A percentile compares a stretch with the other conserved stretches of the same genome.
phyloP scores from a whole-genome alignment of 495 filamentous ascomycete genomes.

The Daldinia vernicosa region DNA sequence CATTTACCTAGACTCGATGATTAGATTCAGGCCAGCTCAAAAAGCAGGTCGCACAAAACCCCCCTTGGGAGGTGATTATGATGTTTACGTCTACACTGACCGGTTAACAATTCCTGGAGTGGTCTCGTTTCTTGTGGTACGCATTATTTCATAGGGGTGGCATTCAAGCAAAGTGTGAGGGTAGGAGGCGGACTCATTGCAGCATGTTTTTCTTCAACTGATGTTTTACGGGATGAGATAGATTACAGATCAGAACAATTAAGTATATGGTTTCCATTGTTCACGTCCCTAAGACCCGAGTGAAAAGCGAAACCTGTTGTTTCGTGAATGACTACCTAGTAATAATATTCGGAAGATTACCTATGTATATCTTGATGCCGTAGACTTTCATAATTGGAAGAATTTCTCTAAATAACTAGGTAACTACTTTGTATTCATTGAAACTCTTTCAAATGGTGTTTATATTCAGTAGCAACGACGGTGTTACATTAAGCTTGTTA shows the following conservation, averaged over 20 bases:
- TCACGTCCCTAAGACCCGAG: background rate
- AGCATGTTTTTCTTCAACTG: conserved; percentile 31
- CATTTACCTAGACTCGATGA: conserved; percentile 51
- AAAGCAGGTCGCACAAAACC: conserved; percentile 34
- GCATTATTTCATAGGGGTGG: conserved; percentile 44
- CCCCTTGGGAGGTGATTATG: conserved; percentile 45
- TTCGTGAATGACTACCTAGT: background rate
- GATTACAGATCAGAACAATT: conserved; percentile 39
- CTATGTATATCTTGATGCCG: background rate
- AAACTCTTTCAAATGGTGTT: background rate
- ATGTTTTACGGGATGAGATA: conserved; percentile 34
- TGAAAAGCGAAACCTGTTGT: background rate
- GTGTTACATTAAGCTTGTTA: no score
- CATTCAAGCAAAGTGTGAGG: conserved; percentile 38
- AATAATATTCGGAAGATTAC: background rate
- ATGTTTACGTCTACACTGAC: conserved; percentile 45
- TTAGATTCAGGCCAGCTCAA: conserved; percentile 45
- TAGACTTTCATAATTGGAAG: background rate
- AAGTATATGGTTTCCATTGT: conserved; percentile 33
- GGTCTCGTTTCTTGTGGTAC: conserved; percentile 40
- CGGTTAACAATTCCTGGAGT: conserved; percentile 37
- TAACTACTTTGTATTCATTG: background rate
- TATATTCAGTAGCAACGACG: no score
- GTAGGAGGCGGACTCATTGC: conserved; percentile 36
- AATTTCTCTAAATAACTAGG: background rate